Percentiles rank a stretch among this genome's conserved stretches.
These are phyloP conservation scores for Globisporangium orthogonon DNA, from an alignment of 352 stramenopile genomes.

Conservation along the genomic window DNA sequence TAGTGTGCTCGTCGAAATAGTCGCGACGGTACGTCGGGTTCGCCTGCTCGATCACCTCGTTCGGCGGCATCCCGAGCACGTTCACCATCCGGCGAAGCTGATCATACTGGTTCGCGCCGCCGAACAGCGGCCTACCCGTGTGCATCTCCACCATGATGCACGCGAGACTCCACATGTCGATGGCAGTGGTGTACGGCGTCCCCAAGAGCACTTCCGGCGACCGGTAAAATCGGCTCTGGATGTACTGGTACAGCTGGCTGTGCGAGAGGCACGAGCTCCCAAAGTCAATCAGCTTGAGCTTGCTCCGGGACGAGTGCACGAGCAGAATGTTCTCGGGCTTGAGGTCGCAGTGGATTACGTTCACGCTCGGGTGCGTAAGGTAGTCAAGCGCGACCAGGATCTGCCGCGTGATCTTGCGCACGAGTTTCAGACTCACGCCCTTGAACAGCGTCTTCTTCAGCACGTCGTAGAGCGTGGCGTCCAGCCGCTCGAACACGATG, in stretches of 20 bases:
- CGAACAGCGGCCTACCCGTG: slow-evolving; percentile 97
- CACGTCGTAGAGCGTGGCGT: slow-evolving; percentile 96
- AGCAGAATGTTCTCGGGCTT: slow-evolving; percentile 99
- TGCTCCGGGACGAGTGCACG: slow-evolving; percentile 89
- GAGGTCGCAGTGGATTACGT: slow-evolving; percentile 99
- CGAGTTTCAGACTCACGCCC: slow-evolving; percentile 89
- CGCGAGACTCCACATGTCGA: slow-evolving; percentile 89
- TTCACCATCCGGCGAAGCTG: slow-evolving; percentile 96
- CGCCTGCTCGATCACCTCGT: slow-evolving; percentile 86
- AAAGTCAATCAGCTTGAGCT: slow-evolving; percentile 99
- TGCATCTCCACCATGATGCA: slow-evolving; percentile 96
- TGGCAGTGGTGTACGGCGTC: slow-evolving; percentile 73
- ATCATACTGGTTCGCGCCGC: slow-evolving; percentile 93
- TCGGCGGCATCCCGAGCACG: slow-evolving; percentile 92
- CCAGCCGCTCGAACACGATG: slow-evolving; percentile 96
- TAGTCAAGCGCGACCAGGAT: slow-evolving; percentile 90
- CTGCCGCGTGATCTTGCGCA: slow-evolving; percentile 96
- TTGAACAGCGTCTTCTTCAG: slow-evolving; percentile 92
- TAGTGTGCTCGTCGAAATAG: slow-evolving; percentile 90
- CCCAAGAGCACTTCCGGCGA: slow-evolving; percentile 85
- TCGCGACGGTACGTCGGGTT: slow-evolving; percentile 76
- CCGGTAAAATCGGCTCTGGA: slow-evolving; percentile 97
- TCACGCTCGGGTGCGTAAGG: slow-evolving; percentile 86
- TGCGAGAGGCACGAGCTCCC: slow-evolving; percentile 94
- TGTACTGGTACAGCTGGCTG: slow-evolving; percentile 97